Percentiles rank a stretch among this genome's conserved stretches.
phyloP scores from a whole-genome alignment of 139 green algal genomes.

The Closterium sp. region DNA sequence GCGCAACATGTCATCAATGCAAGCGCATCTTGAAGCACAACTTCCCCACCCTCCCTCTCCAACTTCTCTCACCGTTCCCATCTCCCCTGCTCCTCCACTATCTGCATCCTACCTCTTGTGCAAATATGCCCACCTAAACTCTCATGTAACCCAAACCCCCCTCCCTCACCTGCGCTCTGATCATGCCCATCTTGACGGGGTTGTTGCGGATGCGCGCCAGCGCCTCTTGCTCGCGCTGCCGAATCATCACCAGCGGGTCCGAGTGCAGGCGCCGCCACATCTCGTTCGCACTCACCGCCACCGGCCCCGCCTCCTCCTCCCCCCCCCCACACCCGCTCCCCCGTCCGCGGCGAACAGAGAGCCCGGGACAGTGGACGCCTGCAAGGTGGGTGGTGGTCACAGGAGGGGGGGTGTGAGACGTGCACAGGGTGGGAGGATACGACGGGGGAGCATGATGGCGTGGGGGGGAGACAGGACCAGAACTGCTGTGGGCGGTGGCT shows the following conservation, averaged over 20 bases:
- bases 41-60: background rate
- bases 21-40: background rate
- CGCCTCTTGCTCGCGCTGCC: conserved; percentile 68
- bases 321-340: background rate
- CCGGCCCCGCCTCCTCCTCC: conserved; percentile 12
- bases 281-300: conserved; percentile 73
- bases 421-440: background rate
- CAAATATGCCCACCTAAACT: background rate
- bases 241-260: conserved; percentile 88
- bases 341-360: conserved; percentile 16
- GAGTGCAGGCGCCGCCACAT: conserved; percentile 78
- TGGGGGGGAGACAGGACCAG: too few relatives aligned
- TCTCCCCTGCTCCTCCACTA: background rate
- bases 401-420: background rate
- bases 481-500: too few relatives aligned
- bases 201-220: conserved; percentile 64
- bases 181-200: conserved; percentile 72
- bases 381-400: background rate
- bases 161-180: conserved; percentile 37
- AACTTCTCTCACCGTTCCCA: background rate
- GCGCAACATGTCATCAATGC: background rate
- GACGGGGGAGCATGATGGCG: background rate
- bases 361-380: conserved; percentile 14
- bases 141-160: background rate
- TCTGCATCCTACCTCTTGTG: background rate